Evolutionary conservation across 192 early-diverging fungal genomes (phyloP), one percentile per base, ranked within the genome.

Genomic region (Linnemannia elongata): DNA sequence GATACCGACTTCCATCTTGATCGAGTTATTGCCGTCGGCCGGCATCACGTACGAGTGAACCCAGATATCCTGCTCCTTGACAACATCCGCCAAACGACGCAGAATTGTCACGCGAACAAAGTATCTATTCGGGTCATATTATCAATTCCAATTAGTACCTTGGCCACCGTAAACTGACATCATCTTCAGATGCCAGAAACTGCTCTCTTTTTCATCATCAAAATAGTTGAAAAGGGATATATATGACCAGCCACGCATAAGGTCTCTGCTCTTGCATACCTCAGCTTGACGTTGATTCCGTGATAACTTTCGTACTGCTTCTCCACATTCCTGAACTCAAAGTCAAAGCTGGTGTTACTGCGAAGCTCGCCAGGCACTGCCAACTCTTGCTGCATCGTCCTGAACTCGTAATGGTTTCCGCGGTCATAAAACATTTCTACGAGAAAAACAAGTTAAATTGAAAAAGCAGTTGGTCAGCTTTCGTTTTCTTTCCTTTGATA

Each of bases 1-100:
- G 79, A 99, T 99, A 35, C 99, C 99, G 70, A 99, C 98, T 86
- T 99, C 99, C 99, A 99, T 99, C 88, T 98, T 98, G 89, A 99
- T 99, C 1, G 97, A 96, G 88, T 94, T 95, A 91, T 98, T 98
- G 70, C 94, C 91, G 74, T 97, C 96, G 9, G 97, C 93, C 22
- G 97, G 97, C 93, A 98, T 95, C 66, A 94, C 93, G 88, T 99
- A 99, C 38, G 96, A 97, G 80, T 99, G 96, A n/a, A 99, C 99
- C 97, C 98, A 99, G 44, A 99, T 92, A 88, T 99, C 99, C 89
- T 96, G 95, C 80, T 97, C 95, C 80, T 97, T 96, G 76, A 96
- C 93, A 69, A 99, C 95, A 75, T 97, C 97, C 35, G 96, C 92
- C 45, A 99, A 85, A 13, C 99, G 93, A 73, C 98, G 94, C 33